A percentile compares a stretch with the other conserved stretches of the same genome.
These are phyloP conservation scores for Ceratocystis cacaofunesta DNA, from an alignment of 2,329 filamentous ascomycete species.

Conservation along the genomic window DNA sequence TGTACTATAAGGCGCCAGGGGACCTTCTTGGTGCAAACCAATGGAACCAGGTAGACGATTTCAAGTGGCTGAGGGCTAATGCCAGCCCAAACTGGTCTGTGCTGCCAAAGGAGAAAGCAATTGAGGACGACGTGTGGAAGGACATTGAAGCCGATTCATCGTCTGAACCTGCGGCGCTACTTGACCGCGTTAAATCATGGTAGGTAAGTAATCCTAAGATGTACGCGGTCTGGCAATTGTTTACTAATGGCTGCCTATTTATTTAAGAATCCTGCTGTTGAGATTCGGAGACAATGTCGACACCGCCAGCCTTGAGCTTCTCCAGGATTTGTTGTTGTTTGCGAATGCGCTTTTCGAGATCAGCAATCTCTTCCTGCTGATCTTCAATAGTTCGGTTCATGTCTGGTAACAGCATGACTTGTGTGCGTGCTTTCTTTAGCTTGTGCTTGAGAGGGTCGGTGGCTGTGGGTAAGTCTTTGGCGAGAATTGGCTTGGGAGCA, in stretches of 20 bases:
- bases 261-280: constrained; percentile 8
- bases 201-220: background rate
- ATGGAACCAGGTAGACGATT: constrained; percentile 89
- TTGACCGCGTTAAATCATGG: background rate
- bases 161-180: background rate
- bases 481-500: constrained; percentile 28
- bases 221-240: background rate
- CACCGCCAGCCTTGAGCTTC: constrained; percentile 37
- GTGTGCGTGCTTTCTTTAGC: constrained; percentile 59
- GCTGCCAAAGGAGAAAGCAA: constrained; percentile 43
- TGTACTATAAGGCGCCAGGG: constrained; percentile 1
- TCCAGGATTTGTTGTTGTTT: constrained; percentile 46
- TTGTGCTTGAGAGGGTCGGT: constrained; percentile 70
- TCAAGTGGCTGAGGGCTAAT: constrained; percentile 85
- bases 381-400: constrained; percentile 50
- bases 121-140: constrained; percentile 53
- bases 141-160: constrained; percentile 43
- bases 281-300: constrained; percentile 25
- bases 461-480: constrained; percentile 66
- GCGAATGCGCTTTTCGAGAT: constrained; percentile 48
- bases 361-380: constrained; percentile 54
- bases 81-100: constrained; percentile 79
- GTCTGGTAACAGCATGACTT: constrained; percentile 53
- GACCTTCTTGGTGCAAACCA: constrained; percentile 38
- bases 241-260: too few relatives aligned